These are phyloP conservation scores for Paracoccidioides lutzii DNA, from an alignment of 2,329 filamentous ascomycete species.

Conservation along the genomic window DNA sequence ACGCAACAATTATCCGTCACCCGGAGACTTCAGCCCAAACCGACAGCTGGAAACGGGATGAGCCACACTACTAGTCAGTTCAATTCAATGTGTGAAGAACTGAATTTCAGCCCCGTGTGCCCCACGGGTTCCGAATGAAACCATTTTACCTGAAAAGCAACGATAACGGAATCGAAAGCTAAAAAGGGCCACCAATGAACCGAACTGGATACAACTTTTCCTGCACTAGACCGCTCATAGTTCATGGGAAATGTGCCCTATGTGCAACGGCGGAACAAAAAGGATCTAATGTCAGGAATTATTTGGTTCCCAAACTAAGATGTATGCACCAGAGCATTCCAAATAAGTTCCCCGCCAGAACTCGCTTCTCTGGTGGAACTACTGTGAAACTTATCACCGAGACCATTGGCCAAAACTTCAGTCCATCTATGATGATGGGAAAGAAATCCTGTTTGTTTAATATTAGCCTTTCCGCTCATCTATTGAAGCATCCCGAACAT, in stretches of 20 bases:
- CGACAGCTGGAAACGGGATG: no score
- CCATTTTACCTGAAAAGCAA: not conserved
- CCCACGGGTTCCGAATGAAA: not conserved
- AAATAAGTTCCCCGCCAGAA: constrained; percentile 25
- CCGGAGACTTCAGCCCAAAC: no score
- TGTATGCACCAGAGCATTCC: constrained; percentile 30
- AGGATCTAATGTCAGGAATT: not conserved
- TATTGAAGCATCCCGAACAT: no score
- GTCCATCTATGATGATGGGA: constrained; percentile 25
- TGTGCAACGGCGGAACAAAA: not conserved
- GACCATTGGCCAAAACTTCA: constrained; percentile 30
- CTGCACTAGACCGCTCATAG: not conserved
- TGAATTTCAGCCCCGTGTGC: no score
- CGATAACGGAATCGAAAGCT: not conserved
- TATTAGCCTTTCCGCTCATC: not conserved
- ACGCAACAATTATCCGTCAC: no score
- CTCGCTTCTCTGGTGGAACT: constrained; percentile 22
- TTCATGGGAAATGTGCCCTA: not conserved
- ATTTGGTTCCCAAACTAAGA: constrained; percentile 22
- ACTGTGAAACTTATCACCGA: constrained; percentile 28
- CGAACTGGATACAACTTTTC: no score
- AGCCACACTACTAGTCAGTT: no score
- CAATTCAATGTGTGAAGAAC: no score
- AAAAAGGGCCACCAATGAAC: not conserved
- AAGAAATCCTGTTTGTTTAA: constrained; percentile 21